Evolutionary conservation across 2,329 filamentous ascomycete genomes (phyloP).

Genomic region (Colletotrichum sp.): DNA sequence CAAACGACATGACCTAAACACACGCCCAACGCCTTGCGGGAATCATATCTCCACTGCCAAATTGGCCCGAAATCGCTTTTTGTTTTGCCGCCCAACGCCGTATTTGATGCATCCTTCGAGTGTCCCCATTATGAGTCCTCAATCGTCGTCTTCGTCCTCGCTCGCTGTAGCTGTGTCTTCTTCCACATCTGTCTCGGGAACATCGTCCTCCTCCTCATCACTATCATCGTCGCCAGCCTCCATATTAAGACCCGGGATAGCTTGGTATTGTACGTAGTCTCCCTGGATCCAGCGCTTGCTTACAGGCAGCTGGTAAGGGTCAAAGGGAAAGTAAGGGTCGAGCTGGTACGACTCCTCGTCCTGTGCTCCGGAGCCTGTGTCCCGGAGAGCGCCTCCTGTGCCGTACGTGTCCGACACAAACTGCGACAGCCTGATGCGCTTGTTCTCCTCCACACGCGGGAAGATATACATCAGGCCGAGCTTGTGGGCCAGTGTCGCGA

Average conservation of each 20-base stretch:
- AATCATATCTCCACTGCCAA: constrained; percentile 15
- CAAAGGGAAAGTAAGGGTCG: constrained; percentile 96
- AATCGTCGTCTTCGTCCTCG: constrained; percentile 47
- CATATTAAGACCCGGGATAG: constrained; percentile 72
- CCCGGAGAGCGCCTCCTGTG: constrained; percentile 59
- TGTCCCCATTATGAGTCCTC: constrained; percentile 19
- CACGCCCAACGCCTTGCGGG: constrained; percentile 20
- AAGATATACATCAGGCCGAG: constrained; percentile 90
- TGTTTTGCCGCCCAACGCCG: constrained; percentile 23
- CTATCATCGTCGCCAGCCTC: constrained; percentile 61
- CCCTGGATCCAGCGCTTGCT: constrained; percentile 88
- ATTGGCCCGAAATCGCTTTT: constrained; percentile 18
- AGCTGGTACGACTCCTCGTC: constrained; percentile 85
- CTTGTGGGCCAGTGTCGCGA: constrained; percentile 85
- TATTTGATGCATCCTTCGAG: constrained; percentile 23
- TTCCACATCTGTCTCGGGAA: constrained; percentile 48
- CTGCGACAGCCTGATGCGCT: constrained; percentile 81
- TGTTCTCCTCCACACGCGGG: constrained; percentile 88
- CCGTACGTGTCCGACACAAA: constrained; percentile 65
- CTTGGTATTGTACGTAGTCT: constrained; percentile 83
- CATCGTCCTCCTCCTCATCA: constrained; percentile 52
- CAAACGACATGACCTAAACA: neutral
- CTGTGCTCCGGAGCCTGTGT: constrained; percentile 56
- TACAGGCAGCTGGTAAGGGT: constrained; percentile 88
- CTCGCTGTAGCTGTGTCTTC: constrained; percentile 59